These are phyloP conservation scores for Dendrobium nobile DNA, from an alignment of 106 monocot genomes.

Conservation along the genomic window DNA sequence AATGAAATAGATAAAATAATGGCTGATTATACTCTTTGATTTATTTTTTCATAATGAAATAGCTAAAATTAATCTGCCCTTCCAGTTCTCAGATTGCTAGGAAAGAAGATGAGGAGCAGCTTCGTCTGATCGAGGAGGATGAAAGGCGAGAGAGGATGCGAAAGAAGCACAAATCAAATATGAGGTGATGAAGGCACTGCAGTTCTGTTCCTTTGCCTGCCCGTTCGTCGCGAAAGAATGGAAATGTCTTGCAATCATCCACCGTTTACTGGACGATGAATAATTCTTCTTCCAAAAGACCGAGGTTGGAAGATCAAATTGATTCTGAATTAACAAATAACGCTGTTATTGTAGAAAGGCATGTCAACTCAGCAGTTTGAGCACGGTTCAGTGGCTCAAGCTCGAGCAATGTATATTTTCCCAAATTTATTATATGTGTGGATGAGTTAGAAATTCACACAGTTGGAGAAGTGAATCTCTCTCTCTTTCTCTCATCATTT, in stretches of 20 bases:
- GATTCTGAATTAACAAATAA: no score
- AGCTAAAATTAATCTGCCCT: neutral
- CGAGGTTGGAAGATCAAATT: neutral
- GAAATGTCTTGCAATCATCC: neutral
- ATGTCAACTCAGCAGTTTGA: no score
- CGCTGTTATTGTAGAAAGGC: no score
- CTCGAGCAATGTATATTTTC: no score
- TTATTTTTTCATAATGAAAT: no score
- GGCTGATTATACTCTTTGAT: no score
- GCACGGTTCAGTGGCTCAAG: no score
- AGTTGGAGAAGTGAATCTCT: no score
- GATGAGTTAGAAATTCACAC: no score
- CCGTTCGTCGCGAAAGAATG: neutral
- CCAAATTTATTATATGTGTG: no score
- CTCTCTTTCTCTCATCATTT: no score
- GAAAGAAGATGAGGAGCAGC: conserved; percentile 55
- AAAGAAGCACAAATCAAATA: conserved; percentile 30
- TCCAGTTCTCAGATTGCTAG: conserved; percentile 45
- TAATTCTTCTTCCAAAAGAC: neutral
- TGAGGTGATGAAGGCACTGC: conserved; percentile 2
- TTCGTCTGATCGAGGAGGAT: conserved; percentile 47
- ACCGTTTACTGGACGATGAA: neutral
- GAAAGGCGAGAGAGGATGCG: conserved; percentile 45
- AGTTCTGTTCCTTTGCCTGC: neutral
- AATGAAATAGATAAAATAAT: no score